Conservation (phyloP, 2,329 filamentous ascomycete genomes). For the Penicillium sp. region DNA sequence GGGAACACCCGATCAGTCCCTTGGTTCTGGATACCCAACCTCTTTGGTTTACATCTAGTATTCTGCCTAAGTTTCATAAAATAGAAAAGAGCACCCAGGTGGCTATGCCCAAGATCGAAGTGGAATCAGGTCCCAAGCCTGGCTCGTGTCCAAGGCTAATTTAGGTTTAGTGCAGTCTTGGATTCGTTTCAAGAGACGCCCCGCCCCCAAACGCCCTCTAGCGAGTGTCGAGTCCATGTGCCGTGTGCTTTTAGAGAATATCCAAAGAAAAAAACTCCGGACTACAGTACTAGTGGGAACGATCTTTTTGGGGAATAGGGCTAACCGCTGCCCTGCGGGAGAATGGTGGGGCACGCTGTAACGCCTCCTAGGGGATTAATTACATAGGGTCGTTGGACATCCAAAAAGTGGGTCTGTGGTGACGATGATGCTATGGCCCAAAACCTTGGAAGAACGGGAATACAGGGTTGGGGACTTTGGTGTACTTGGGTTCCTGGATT, state of each 20-base stretch:
- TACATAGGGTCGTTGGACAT: background rate
- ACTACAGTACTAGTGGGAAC: no score
- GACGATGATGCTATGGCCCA: constrained; percentile 2
- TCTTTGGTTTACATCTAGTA: background rate
- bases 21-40: background rate
- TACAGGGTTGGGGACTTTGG: background rate
- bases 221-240: background rate
- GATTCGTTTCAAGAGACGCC: background rate
- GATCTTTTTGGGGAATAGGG: background rate
- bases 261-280: no score
- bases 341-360: background rate
- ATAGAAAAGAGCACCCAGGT: background rate
- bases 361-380: background rate
- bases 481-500: background rate
- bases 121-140: background rate
- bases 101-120: background rate
- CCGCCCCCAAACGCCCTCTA: background rate
- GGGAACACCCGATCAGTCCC: constrained; percentile 2
- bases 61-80: no score
- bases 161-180: background rate
- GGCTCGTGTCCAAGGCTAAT: background rate
- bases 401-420: background rate
- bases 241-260: background rate
- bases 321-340: background rate
- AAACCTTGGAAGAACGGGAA: constrained; percentile 2